Evolutionary conservation across 345 rosid genomes (phyloP), one percentile per base, ranked within the genome.

Genomic region (Lumnitzera littorea): DNA sequence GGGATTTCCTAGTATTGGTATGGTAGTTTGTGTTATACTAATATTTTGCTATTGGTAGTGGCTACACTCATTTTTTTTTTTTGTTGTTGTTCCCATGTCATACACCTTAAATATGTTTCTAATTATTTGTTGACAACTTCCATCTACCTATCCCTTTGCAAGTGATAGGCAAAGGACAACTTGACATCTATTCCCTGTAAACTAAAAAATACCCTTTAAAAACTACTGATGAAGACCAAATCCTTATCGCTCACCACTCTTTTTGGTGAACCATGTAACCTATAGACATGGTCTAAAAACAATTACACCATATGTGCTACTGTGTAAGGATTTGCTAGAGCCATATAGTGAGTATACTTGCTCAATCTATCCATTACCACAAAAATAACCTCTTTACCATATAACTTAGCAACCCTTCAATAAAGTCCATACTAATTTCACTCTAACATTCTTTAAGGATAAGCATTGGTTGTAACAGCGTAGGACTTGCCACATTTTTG

Each of bases 41-140:
- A 36, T 51, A 63, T 36, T 63, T 31, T 0, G 67, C 31, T 1
- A 15, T 15, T 15, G 60, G 59, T 59, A 63, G 0, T 46, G 10
- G 16, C 0, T 5, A 59, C 59, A 63, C 20, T 20, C 20, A 0
- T 20, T 20, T 20, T 20, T 1, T 20, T 4, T 53, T 8, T 1
- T 15, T 11, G 1, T 59, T 50, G 11, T 16, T 11, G 6, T 55
- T 59, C 1, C 36, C 12, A 3, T 20, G 59, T 43, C 58, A 63
- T 63, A 20, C 67, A 63, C 3, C 41, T 31, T 8, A 53, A n/a
- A 11, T 63, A 53, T 4, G 51, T 53, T 46, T 61, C 64, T 3
- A 61, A 15, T 14, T 2, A 53, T 2, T 51, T 16, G 5, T 63
- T 63, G 9, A 63, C n/a, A 20, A 53, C 59, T 16, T 55, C 50